phyloP scores from a whole-genome alignment of 1,284 basidiomycete genomes.

The Pyrrhoderma noxium region DNA sequence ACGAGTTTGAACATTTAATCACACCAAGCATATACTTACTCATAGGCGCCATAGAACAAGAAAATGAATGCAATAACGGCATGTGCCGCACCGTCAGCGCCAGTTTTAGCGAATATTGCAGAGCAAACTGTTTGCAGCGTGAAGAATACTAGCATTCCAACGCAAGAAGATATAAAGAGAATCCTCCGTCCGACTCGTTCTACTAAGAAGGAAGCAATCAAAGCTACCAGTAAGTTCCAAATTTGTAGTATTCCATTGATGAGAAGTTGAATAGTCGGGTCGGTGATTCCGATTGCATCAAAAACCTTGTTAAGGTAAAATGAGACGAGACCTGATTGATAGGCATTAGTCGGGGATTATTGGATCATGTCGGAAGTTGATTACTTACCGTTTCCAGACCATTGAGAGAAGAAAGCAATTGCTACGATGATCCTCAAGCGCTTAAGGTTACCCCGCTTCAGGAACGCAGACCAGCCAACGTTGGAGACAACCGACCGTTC shows the following conservation, averaged over 20 bases:
- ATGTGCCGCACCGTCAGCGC: conserved; percentile 42
- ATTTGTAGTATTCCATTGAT: conserved; percentile 53
- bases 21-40: conserved; percentile 34
- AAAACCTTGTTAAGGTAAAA: conserved; percentile 73
- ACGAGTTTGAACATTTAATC: neutral
- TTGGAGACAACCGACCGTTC: conserved; percentile 52
- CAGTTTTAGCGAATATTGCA: conserved; percentile 47
- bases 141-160: conserved; percentile 69
- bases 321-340: conserved; percentile 42
- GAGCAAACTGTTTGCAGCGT: conserved; percentile 65
- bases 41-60: conserved; percentile 64
- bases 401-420: conserved; percentile 66
- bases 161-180: conserved; percentile 56
- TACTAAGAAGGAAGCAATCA: conserved; percentile 48
- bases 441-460: conserved; percentile 54
- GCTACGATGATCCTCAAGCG: conserved; percentile 65
- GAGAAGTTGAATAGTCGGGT: conserved; percentile 44
- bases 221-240: conserved; percentile 64
- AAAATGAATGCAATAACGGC: conserved; percentile 74
- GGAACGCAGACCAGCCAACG: conserved; percentile 54
- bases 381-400: conserved; percentile 13
- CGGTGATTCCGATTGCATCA: conserved; percentile 63
- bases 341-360: too few species aligned
- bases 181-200: conserved; percentile 54
- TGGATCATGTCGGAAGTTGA: too few species aligned